A percentile compares a stretch with the other conserved stretches of the same genome.
phyloP scores from a whole-genome alignment of 1,284 basidiomycete genomes.

The Porphyrellus sp. region DNA sequence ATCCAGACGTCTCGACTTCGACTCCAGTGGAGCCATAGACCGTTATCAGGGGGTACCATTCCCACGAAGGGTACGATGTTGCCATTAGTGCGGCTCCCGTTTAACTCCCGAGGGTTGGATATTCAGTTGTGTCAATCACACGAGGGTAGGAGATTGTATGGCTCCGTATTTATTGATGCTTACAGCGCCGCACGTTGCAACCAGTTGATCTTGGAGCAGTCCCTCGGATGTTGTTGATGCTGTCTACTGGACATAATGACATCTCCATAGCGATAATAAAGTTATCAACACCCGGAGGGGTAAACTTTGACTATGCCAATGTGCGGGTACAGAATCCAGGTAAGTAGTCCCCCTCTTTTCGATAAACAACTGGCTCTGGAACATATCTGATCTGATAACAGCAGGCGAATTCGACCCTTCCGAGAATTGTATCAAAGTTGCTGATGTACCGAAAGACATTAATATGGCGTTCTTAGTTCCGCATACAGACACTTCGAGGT shows the following conservation, averaged over 20 bases:
- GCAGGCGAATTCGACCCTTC: slow-evolving; percentile 33
- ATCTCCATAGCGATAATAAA: slow-evolving; percentile 51
- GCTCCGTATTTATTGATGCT: slow-evolving; percentile 3
- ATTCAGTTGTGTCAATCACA: slow-evolving; percentile 59
- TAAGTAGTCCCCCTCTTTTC: slow-evolving; percentile 15
- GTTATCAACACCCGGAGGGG: slow-evolving; percentile 48
- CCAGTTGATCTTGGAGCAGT: slow-evolving; percentile 67
- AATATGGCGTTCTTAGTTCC: slow-evolving; percentile 54
- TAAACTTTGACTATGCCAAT: slow-evolving; percentile 49
- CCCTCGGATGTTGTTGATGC: slow-evolving; percentile 49
- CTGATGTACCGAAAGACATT: slow-evolving; percentile 44
- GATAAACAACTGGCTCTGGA: slow-evolving; percentile 12
- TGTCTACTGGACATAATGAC: slow-evolving; percentile 67
- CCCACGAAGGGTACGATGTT: slow-evolving; percentile 30
- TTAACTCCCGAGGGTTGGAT: slow-evolving; percentile 57
- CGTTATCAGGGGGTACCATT: slow-evolving; percentile 20
- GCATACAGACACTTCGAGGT: slow-evolving; percentile 57
- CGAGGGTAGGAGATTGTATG: slow-evolving; percentile 45
- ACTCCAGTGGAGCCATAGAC: slow-evolving; percentile 56
- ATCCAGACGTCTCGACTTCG: slow-evolving; percentile 54
- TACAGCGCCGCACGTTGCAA: slow-evolving; percentile 4
- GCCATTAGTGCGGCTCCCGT: slow-evolving; percentile 54
- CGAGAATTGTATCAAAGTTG: slow-evolving; percentile 46
- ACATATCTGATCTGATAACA: slow-evolving; percentile 9
- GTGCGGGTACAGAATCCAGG: slow-evolving; percentile 43